Evolutionary conservation across 768 basidiomycete species (phyloP).

Genomic region (Leccinum barrowsii): DNA sequence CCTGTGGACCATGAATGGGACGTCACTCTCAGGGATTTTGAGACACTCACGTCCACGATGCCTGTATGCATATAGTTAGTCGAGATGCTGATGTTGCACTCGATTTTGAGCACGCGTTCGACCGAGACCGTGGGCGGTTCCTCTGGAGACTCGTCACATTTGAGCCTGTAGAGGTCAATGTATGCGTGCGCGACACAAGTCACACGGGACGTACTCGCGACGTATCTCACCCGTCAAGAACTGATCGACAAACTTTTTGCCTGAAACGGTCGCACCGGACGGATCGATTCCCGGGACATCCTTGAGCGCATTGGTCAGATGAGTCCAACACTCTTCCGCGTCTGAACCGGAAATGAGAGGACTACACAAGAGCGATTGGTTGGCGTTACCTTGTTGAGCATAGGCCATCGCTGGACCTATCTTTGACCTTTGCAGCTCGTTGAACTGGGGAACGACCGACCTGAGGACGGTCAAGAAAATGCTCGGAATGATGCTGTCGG

Average conservation of each 20-base stretch:
- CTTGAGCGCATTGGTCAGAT: slow-evolving; percentile 31
- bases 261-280: slow-evolving; percentile 28
- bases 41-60: slow-evolving; percentile 64
- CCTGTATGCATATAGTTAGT: slow-evolving; percentile 91
- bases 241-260: slow-evolving; percentile 70
- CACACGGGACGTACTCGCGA: slow-evolving; percentile 46
- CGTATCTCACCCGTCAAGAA: slow-evolving; percentile 77
- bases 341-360: slow-evolving; percentile 43
- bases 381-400: slow-evolving; percentile 69
- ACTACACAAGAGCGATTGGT: not conserved
- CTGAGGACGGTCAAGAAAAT: slow-evolving; percentile 69
- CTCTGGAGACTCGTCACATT: slow-evolving; percentile 77
- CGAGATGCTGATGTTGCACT: slow-evolving; percentile 83
- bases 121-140: slow-evolving; percentile 60
- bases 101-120: slow-evolving; percentile 83
- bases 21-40: not conserved
- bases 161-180: slow-evolving; percentile 51
- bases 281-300: slow-evolving; percentile 54
- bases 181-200: not conserved
- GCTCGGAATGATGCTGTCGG: slow-evolving; percentile 69
- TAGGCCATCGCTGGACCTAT: slow-evolving; percentile 45
- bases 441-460: slow-evolving; percentile 85
- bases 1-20: slow-evolving; percentile 41
- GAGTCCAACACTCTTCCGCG: slow-evolving; percentile 87
- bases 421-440: slow-evolving; percentile 56